These are phyloP conservation scores for Lyophyllum decastes DNA, from an alignment of 768 basidiomycete genomes.

Conservation along the genomic window DNA sequence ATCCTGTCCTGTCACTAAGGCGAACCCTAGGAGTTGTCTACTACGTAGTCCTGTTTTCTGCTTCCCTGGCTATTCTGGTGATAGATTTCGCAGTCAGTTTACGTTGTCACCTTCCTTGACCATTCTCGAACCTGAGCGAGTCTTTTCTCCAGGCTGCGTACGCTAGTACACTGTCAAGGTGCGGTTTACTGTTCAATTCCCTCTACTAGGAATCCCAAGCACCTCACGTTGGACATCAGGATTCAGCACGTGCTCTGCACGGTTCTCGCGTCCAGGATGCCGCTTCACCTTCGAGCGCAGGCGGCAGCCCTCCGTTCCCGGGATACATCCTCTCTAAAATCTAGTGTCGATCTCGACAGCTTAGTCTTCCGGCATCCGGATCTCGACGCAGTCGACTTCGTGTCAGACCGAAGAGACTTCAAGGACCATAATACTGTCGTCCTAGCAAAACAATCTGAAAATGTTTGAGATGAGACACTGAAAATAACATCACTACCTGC, in stretches of 20 bases:
- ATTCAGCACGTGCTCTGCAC: constrained; percentile 1
- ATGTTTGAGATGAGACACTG: too few species aligned
- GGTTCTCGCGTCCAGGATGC: constrained; percentile 1
- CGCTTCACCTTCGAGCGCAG: constrained; percentile 2
- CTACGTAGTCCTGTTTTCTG: background rate
- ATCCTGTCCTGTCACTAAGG: background rate
- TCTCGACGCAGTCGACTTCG: background rate
- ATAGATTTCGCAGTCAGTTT: constrained; percentile 1
- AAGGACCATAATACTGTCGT: too few species aligned
- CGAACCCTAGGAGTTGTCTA: background rate
- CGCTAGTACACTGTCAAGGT: constrained; percentile 5
- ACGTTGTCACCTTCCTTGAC: background rate
- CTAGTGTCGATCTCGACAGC: too few species aligned
- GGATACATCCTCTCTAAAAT: too few species aligned
- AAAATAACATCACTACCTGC: too few species aligned
- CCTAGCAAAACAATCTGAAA: too few species aligned
- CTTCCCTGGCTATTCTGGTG: constrained; percentile 1
- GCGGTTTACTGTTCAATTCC: background rate
- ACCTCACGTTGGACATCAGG: background rate
- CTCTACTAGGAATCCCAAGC: background rate
- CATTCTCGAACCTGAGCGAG: background rate
- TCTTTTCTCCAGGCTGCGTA: background rate
- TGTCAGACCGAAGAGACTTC: background rate
- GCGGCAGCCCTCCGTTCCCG: background rate
- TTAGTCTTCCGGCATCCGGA: too few species aligned